phyloP scores from a whole-genome alignment of 164 flowering plant species.

The Echeveria elegans region DNA sequence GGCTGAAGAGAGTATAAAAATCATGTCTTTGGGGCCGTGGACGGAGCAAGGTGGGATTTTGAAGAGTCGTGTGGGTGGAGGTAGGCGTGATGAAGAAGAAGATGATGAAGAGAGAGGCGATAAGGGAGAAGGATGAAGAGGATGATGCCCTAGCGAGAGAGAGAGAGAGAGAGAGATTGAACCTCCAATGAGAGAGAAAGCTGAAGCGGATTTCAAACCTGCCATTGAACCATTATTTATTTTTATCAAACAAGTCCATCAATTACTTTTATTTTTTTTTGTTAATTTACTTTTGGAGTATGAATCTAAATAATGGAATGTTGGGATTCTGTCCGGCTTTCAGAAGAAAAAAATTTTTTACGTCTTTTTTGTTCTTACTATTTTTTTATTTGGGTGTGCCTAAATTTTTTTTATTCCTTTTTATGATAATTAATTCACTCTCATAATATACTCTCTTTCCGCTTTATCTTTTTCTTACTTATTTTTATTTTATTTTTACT shows the following conservation, averaged over 20 bases:
- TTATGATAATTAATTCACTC: too few species aligned
- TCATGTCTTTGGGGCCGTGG: neutral
- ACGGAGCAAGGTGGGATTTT: neutral
- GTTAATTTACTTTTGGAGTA: too few species aligned
- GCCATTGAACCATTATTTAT: constrained; percentile 30
- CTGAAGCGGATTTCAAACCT: constrained; percentile 25
- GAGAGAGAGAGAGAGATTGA: constrained; percentile 15
- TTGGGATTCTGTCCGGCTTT: too few species aligned
- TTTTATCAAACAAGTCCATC: constrained; percentile 33
- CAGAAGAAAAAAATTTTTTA: too few species aligned
- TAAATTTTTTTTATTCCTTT: too few species aligned
- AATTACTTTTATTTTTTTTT: neutral
- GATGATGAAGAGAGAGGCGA: constrained; percentile 22
- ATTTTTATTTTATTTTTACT: too few species aligned
- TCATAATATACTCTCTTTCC: too few species aligned
- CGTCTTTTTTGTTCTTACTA: neutral
- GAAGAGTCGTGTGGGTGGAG: constrained; percentile 18
- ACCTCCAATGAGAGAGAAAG: constrained; percentile 5
- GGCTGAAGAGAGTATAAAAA: neutral
- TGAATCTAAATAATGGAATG: neutral
- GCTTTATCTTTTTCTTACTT: too few species aligned
- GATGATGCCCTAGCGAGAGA: constrained; percentile 18
- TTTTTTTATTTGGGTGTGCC: too few species aligned
- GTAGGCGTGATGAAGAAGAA: too few species aligned
- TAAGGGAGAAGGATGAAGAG: constrained; percentile 20